Evolutionary conservation across 768 basidiomycete species (phyloP).

Genomic region (Gymnopilus dilepis): DNA sequence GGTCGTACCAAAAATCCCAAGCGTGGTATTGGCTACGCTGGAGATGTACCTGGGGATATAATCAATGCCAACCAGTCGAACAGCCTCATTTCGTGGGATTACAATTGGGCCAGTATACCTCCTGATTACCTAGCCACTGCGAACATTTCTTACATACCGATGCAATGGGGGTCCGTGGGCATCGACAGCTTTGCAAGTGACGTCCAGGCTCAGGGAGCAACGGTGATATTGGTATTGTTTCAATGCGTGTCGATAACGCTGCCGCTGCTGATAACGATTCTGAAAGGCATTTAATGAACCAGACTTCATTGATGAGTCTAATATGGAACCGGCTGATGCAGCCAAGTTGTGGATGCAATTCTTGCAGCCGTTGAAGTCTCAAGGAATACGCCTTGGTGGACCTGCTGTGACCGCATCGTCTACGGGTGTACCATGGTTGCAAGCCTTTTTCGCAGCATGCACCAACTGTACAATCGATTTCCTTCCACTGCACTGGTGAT

Average conservation of each 20-base stretch:
- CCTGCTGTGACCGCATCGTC: slow-evolving; percentile 61
- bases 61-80: slow-evolving; percentile 49
- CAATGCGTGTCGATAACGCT: neutral
- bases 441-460: slow-evolving; percentile 58
- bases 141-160: slow-evolving; percentile 52
- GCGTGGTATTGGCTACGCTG: slow-evolving; percentile 51
- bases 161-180: slow-evolving; percentile 55
- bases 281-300: slow-evolving; percentile 54
- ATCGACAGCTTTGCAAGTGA: slow-evolving; percentile 44
- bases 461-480: slow-evolving; percentile 54
- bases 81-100: slow-evolving; percentile 54
- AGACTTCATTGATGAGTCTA: slow-evolving; percentile 56
- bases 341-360: slow-evolving; percentile 63
- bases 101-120: slow-evolving; percentile 55
- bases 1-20: slow-evolving; percentile 44
- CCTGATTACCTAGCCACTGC: slow-evolving; percentile 48
- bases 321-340: slow-evolving; percentile 48
- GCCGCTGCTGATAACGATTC: slow-evolving; percentile 31
- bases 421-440: slow-evolving; percentile 60
- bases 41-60: slow-evolving; percentile 46
- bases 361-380: slow-evolving; percentile 57
- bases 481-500: slow-evolving; percentile 53
- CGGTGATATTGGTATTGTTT: slow-evolving; percentile 47
- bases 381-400: slow-evolving; percentile 57
- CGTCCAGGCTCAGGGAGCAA: slow-evolving; percentile 51